These are phyloP conservation scores for Clonostachys solani DNA, from an alignment of 2,329 filamentous ascomycete species.

Conservation along the genomic window DNA sequence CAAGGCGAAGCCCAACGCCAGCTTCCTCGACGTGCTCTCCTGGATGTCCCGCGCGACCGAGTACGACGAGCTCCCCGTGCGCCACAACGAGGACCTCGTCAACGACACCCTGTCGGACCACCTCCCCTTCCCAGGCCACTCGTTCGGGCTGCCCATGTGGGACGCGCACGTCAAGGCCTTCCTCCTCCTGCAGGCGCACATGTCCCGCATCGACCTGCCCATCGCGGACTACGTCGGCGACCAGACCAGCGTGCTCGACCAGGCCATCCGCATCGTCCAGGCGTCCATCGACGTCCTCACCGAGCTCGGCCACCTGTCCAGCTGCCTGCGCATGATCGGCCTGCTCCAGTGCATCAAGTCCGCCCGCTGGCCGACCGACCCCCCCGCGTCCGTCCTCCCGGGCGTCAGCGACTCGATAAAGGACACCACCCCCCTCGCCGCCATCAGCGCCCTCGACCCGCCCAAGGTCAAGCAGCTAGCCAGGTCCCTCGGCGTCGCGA, in stretches of 20 bases:
- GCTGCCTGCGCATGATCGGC: conserved; percentile 75
- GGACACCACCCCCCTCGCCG: conserved; percentile 35
- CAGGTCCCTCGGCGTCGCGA: conserved; percentile 45
- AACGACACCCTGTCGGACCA: conserved; percentile 85
- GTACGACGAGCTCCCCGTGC: conserved; percentile 95
- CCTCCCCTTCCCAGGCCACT: conserved; percentile 57
- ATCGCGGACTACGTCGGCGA: conserved; percentile 98
- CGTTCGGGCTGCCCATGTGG: conserved; percentile 85
- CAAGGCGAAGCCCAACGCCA: conserved; percentile 69
- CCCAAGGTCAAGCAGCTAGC: conserved; percentile 37
- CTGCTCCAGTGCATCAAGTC: conserved; percentile 91
- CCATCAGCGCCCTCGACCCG: conserved; percentile 29
- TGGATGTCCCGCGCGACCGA: conserved; percentile 95
- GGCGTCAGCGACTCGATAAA: conserved; percentile 50
- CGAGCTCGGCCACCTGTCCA: conserved; percentile 78
- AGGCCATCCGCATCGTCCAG: conserved; percentile 94
- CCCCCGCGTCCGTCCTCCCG: conserved; percentile 75
- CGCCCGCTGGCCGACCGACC: conserved; percentile 84
- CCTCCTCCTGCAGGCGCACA: conserved; percentile 88
- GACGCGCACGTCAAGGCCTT: conserved; percentile 98
- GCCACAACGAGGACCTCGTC: conserved; percentile 97
- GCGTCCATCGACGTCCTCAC: conserved; percentile 91
- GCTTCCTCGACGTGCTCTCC: conserved; percentile 76
- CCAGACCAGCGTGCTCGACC: conserved; percentile 83
- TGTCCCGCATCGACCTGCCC: conserved; percentile 86